Evolutionary conservation across 768 basidiomycete genomes (phyloP).

Genomic region (Dioszegia aurantiaca): DNA sequence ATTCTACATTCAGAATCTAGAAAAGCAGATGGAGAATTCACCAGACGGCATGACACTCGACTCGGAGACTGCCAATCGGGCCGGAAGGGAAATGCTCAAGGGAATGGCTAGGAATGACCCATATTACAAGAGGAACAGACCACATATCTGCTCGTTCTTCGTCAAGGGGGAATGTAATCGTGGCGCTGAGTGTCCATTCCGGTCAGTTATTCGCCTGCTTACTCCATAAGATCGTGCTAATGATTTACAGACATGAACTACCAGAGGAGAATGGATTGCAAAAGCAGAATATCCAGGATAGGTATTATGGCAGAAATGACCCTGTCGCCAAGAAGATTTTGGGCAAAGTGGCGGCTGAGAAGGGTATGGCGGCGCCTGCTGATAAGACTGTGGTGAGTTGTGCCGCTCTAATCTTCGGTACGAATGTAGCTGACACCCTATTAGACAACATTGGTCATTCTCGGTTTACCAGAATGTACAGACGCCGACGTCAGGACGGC

Average conservation of each 20-base stretch:
- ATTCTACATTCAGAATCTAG: conserved; percentile 52
- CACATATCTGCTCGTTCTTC: conserved; percentile 92
- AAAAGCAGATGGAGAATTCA: conserved; percentile 58
- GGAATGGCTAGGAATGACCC: conserved; percentile 91
- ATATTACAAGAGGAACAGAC: conserved; percentile 93
- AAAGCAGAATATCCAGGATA: conserved; percentile 89
- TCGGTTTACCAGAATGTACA: conserved; percentile 41
- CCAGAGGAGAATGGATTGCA: conserved; percentile 76
- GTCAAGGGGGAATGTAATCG: conserved; percentile 91
- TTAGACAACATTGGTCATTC: conserved; percentile 50
- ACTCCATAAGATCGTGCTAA: conserved; percentile 5
- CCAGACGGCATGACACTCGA: conserved; percentile 39
- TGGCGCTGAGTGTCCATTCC: conserved; percentile 86
- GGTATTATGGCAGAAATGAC: conserved; percentile 88
- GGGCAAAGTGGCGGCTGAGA: conserved; percentile 68
- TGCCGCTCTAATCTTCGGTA: not conserved
- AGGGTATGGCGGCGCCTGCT: conserved; percentile 85
- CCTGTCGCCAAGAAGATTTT: conserved; percentile 92
- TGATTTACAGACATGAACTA: conserved; percentile 73
- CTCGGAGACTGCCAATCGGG: conserved; percentile 60
- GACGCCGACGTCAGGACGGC: conserved; percentile 45
- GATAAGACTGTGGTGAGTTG: conserved; percentile 75
- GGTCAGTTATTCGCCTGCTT: conserved; percentile 59
- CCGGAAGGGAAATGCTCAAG: conserved; percentile 96
- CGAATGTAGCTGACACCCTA: conserved; percentile 1